Evolutionary conservation across 2,329 filamentous ascomycete species (phyloP).

Genomic region (Mycogone perniciosa): DNA sequence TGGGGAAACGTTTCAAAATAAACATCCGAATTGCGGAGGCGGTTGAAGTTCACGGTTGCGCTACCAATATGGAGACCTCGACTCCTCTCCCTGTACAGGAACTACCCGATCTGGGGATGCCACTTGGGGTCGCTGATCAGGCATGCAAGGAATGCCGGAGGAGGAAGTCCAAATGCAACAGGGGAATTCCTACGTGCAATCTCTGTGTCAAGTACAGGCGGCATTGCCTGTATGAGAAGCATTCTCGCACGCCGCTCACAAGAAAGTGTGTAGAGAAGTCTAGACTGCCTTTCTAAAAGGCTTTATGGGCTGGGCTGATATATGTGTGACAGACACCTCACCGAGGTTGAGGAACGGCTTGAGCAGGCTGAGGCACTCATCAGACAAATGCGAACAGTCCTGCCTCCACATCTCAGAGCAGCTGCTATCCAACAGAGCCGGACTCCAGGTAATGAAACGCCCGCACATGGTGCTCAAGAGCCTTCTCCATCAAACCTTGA

Average conservation of each 20-base stretch:
- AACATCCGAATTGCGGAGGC: no score
- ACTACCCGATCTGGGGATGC: background rate
- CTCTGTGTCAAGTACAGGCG: slow-evolving; percentile 37
- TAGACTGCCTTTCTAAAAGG: background rate
- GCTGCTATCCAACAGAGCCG: background rate
- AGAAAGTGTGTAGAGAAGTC: slow-evolving; percentile 29
- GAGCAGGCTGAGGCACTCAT: slow-evolving; percentile 28
- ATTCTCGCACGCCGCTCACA: slow-evolving; percentile 41
- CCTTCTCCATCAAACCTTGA: no score
- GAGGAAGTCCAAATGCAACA: slow-evolving; percentile 34
- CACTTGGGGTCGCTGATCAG: slow-evolving; percentile 21
- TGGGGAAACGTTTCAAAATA: no score
- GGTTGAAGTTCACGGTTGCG: no score
- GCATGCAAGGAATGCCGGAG: slow-evolving; percentile 36
- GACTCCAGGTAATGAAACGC: background rate
- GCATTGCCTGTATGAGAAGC: slow-evolving; percentile 43
- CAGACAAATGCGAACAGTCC: slow-evolving; percentile 23
- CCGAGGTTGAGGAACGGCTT: slow-evolving; percentile 37
- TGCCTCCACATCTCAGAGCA: slow-evolving; percentile 20
- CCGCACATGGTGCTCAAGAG: no score
- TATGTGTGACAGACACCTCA: slow-evolving; percentile 28
- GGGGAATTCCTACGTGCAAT: slow-evolving; percentile 31
- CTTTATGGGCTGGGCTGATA: slow-evolving; percentile 7
- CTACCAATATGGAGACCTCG: no score
- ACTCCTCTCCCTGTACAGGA: no score